A percentile compares a stretch with the other conserved stretches of the same genome.
Conservation (phyloP, 441 rosid genomes). For the Adansonia rubrostipa region DNA sequence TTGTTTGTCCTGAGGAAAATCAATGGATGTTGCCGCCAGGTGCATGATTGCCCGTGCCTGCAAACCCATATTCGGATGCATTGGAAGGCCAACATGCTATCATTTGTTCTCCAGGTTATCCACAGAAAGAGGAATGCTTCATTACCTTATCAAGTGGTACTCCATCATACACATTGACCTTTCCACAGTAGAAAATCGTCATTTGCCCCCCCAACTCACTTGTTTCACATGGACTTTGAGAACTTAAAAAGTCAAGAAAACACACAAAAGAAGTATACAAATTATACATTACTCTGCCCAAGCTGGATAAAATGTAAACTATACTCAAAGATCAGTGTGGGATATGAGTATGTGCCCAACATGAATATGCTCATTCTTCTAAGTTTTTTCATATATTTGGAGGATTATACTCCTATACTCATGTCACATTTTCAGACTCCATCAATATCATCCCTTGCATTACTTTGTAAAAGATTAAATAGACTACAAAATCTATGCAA, state of each 20-base stretch:
- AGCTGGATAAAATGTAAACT: neutral
- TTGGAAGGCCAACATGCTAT: slow-evolving; percentile 45
- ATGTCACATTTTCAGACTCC: no score
- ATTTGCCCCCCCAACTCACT: slow-evolving; percentile 63
- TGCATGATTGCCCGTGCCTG: slow-evolving; percentile 92
- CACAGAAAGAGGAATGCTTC: slow-evolving; percentile 40
- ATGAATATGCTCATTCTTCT: no score
- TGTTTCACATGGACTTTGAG: slow-evolving; percentile 47
- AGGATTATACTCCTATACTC: no score
- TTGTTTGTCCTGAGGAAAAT: slow-evolving; percentile 51
- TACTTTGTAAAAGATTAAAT: neutral
- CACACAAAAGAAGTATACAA: neutral
- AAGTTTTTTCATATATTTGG: no score
- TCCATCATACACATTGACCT: slow-evolving; percentile 87
- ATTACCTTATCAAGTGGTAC: slow-evolving; percentile 89
- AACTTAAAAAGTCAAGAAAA: slow-evolving; percentile 10
- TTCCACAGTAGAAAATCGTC: slow-evolving; percentile 94
- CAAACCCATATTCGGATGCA: slow-evolving; percentile 53
- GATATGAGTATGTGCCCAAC: no score
- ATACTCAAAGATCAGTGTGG: no score
- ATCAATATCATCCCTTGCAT: neutral
- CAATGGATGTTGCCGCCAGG: slow-evolving; percentile 73
- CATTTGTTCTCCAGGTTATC: slow-evolving; percentile 40
- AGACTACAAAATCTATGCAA: neutral
- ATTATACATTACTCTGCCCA: neutral